A percentile compares a stretch with the other conserved stretches of the same genome.
These are phyloP conservation scores for Parietichytrium sp. DNA, from an alignment of 108 stramenopile species.

Conservation along the genomic window DNA sequence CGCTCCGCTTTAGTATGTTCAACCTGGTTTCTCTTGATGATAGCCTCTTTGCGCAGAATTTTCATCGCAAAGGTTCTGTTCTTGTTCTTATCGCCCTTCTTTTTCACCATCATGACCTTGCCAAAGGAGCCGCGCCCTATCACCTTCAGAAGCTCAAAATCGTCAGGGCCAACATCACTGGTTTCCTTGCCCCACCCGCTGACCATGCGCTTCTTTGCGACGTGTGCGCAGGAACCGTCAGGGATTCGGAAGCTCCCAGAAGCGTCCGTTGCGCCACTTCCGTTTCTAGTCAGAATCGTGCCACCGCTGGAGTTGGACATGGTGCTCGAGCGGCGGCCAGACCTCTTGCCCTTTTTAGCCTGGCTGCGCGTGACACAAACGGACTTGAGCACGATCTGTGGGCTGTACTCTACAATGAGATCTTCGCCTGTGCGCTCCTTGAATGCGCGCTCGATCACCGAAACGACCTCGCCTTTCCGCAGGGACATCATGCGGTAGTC, in stretches of 20 bases:
- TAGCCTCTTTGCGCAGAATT: constrained; percentile 89
- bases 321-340: constrained; percentile 1
- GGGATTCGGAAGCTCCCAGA: background rate
- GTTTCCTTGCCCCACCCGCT: constrained; percentile 40
- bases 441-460: background rate
- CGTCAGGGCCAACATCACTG: background rate
- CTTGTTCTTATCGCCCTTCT: constrained; percentile 60
- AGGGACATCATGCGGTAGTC: constrained; percentile 40
- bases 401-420: constrained; percentile 23
- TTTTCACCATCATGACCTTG: constrained; percentile 80
- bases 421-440: constrained; percentile 2
- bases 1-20: constrained; percentile 97
- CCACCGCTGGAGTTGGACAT: constrained; percentile 35
- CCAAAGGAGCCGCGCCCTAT: constrained; percentile 92
- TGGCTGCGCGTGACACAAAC: constrained; percentile 39
- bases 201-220: constrained; percentile 30
- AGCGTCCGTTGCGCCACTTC: background rate
- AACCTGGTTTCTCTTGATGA: constrained; percentile 93
- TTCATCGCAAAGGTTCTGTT: constrained; percentile 85
- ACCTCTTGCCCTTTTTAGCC: constrained; percentile 41
- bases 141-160: constrained; percentile 58
- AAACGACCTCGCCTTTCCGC: constrained; percentile 7
- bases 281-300: background rate
- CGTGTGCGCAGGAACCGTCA: background rate
- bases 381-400: constrained; percentile 32